Conservation (phyloP, 108 stramenopile genomes). For the Pelagomonas calceolata region DNA sequence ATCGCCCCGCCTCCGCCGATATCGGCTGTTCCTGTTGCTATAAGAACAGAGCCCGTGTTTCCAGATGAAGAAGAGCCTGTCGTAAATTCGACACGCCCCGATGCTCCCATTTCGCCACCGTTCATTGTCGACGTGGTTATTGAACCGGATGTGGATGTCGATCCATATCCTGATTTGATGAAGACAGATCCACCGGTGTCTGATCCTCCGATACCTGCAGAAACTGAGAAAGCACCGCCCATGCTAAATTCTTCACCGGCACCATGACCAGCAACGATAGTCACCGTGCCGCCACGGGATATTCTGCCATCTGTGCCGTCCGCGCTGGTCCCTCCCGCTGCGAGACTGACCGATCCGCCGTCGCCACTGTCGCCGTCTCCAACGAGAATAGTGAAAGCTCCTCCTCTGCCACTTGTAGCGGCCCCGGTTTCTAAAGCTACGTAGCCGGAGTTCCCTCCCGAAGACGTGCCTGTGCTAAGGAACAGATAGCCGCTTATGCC, state of each 20-base stretch:
- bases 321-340: constrained; percentile 8
- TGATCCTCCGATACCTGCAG: neutral
- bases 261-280: neutral
- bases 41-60: constrained; percentile 6
- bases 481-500: constrained; percentile 28
- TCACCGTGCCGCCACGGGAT: neutral
- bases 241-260: neutral
- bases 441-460: constrained; percentile 23
- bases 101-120: neutral
- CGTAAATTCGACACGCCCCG: neutral
- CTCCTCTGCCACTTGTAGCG: constrained; percentile 22
- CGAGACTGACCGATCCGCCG: constrained; percentile 20
- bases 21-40: constrained; percentile 3
- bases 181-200: neutral
- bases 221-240: neutral
- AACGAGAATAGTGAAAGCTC: constrained; percentile 18
- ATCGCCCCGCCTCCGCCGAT: neutral
- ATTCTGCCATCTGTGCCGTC: neutral
- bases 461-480: constrained; percentile 27
- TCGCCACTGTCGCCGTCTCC: constrained; percentile 25
- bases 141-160: neutral
- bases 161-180: neutral
- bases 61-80: constrained; percentile 3
- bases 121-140: neutral
- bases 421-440: constrained; percentile 23